Evolutionary conservation across 2,329 filamentous ascomycete species (phyloP).

Genomic region (Thermoascus crustaceus): DNA sequence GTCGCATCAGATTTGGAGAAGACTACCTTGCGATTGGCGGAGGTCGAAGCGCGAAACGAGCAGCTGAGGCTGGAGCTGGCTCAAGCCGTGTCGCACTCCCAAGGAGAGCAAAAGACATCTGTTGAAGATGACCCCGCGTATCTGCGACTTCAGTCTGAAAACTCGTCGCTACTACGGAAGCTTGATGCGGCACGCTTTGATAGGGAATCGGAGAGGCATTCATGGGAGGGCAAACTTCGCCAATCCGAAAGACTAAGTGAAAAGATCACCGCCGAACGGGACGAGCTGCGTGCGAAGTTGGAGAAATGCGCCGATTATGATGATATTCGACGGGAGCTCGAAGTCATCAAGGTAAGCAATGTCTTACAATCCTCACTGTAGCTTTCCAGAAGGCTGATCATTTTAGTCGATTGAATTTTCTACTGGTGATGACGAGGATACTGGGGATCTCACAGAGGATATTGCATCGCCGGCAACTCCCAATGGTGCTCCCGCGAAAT

Average conservation of each 20-base stretch:
- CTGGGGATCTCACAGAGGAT: conserved; percentile 36
- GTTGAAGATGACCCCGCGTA: conserved; percentile 86
- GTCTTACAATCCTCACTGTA: neutral
- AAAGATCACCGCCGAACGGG: conserved; percentile 70
- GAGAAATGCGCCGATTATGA: conserved; percentile 92
- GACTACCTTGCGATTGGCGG: conserved; percentile 75
- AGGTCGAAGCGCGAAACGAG: conserved; percentile 90
- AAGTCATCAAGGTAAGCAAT: conserved; percentile 66
- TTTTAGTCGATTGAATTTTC: conserved; percentile 83
- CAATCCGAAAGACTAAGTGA: conserved; percentile 71
- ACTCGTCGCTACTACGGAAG: conserved; percentile 82
- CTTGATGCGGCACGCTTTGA: conserved; percentile 77
- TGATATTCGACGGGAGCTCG: conserved; percentile 89
- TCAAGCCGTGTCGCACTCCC: conserved; percentile 68
- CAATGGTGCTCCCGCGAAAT: conserved; percentile 47
- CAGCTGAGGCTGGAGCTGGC: conserved; percentile 84
- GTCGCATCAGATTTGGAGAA: conserved; percentile 85
- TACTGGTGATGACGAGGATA: conserved; percentile 67
- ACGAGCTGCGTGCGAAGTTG: conserved; percentile 69
- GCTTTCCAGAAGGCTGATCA: conserved; percentile 3
- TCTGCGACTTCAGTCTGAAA: conserved; percentile 83
- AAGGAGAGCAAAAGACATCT: conserved; percentile 49
- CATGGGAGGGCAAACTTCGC: conserved; percentile 66
- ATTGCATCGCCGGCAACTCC: conserved; percentile 15
- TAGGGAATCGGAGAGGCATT: conserved; percentile 69